Base-by-base conservation (phyloP, 2,329 filamentous ascomycete species). In the Xylaria sp. region DNA sequence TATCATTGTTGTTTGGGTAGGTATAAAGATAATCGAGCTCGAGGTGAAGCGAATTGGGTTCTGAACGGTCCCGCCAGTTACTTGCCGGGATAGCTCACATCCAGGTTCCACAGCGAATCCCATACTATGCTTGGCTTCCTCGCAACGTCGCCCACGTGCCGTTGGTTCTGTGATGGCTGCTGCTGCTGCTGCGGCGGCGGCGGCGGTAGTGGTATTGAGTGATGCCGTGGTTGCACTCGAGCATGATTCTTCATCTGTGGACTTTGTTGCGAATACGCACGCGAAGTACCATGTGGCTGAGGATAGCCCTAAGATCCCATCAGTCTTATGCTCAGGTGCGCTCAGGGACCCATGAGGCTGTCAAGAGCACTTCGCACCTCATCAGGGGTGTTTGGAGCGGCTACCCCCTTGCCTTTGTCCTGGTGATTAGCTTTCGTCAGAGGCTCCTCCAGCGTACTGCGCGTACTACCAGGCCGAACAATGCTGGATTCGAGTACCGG, bases 61-160 rank as follows among this genome's bases (percentile, higher is more conserved):
- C 39, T 34, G 52, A 55, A 48, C 47, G 51, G 16, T n/a, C 46
- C 37, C 18, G 10, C 7, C 30, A 7, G 67, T 60, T 77, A 79
- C 64, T 82, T 82, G 54, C 68, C 68, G 16, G 70, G 69, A 62
- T 82, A 79, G 63, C 76, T 83, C 51, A 85, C 76, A 66, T 87
- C 83, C 30, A 86, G 69, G 63, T 78, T 83, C 84, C 84, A 87
- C 13, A 87, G 72, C 10, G 81, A 79, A 65, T 86, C 83, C 83
- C 83, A 88, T 8, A 86, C 77, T 3, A 85, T 75, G 34, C 80
- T 83, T 66, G 73, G 80, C 71, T 78, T 63, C 13, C 54, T 65
- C 10, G 61, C 61, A n/a, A 58, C 61, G 39, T 60, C 78, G 62
- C 73, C 76, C 52, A 76, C 70, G 64, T 81, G 75, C 62, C 76